Conservation (phyloP, 768 basidiomycete genomes). For the Multifurca ochricompacta region DNA sequence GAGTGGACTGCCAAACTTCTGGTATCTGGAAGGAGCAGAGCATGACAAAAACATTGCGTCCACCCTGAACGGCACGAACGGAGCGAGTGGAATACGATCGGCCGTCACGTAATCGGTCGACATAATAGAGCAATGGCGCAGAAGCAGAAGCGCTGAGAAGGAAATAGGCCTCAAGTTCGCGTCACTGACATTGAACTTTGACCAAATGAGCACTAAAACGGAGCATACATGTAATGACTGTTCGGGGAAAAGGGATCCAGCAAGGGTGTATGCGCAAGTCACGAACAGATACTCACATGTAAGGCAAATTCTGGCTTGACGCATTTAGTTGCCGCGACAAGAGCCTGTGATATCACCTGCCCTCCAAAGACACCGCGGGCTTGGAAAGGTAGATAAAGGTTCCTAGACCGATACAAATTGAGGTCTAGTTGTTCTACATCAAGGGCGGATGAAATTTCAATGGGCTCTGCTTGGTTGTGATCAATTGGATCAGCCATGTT, state of each 20-base stretch:
- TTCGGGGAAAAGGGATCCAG: neutral
- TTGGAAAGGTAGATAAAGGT: conserved; percentile 51
- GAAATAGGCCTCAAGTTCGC: conserved; percentile 65
- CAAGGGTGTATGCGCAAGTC: neutral
- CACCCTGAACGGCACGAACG: conserved; percentile 39
- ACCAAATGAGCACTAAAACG: neutral
- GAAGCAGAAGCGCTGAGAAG: conserved; percentile 65
- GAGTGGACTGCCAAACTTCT: conserved; percentile 64
- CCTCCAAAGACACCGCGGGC: conserved; percentile 80
- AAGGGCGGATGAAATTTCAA: conserved; percentile 60
- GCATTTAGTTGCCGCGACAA: conserved; percentile 72
- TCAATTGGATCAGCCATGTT: conserved; percentile 10
- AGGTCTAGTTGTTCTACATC: conserved; percentile 74
- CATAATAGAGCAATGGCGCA: conserved; percentile 68
- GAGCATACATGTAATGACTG: conserved; percentile 65
- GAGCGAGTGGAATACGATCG: conserved; percentile 60
- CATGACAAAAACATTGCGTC: conserved; percentile 51
- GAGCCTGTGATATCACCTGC: conserved; percentile 82
- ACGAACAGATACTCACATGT: conserved; percentile 47
- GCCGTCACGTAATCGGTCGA: conserved; percentile 69
- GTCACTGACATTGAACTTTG: neutral
- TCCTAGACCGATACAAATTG: conserved; percentile 72
- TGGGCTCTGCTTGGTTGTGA: conserved; percentile 12
- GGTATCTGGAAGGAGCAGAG: conserved; percentile 78
- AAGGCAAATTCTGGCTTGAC: conserved; percentile 57